Percentiles rank a stretch among this genome's conserved stretches.
Evolutionary conservation across 139 green algal species (phyloP).

Genomic region (Haematococcus lacustris): DNA sequence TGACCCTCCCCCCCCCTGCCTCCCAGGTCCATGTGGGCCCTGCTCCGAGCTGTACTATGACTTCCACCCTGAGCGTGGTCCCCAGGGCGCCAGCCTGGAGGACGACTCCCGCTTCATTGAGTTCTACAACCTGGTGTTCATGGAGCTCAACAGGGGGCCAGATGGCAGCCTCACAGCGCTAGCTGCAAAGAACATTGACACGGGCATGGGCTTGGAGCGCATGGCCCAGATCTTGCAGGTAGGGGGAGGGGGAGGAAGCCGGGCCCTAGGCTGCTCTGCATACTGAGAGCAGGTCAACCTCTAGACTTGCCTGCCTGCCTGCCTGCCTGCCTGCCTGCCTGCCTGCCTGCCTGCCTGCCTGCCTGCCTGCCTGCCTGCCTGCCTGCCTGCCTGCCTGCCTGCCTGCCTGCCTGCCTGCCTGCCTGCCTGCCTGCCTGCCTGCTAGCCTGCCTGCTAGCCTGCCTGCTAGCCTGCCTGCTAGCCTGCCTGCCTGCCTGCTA

Average conservation of each 20-base stretch:
- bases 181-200: slow-evolving; percentile 89
- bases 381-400: no score
- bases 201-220: slow-evolving; percentile 87
- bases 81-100: slow-evolving; percentile 39
- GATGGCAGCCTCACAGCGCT: slow-evolving; percentile 66
- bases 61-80: slow-evolving; percentile 75
- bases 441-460: no score
- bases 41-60: slow-evolving; percentile 97
- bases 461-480: no score
- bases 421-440: no score
- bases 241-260: no score
- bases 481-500: no score
- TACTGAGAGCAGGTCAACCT: background rate
- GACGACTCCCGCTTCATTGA: slow-evolving; percentile 53
- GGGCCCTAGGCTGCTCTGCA: no score
- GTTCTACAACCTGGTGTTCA: slow-evolving; percentile 78
- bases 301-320: background rate
- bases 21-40: slow-evolving; percentile 81
- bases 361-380: no score
- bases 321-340: no score
- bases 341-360: no score
- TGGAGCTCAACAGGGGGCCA: slow-evolving; percentile 65
- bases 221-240: slow-evolving; percentile 92
- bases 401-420: no score
- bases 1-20: no score